Evolutionary conservation across 257 asterid genomes (phyloP).

Genomic region (Gynochthodes officinalis): DNA sequence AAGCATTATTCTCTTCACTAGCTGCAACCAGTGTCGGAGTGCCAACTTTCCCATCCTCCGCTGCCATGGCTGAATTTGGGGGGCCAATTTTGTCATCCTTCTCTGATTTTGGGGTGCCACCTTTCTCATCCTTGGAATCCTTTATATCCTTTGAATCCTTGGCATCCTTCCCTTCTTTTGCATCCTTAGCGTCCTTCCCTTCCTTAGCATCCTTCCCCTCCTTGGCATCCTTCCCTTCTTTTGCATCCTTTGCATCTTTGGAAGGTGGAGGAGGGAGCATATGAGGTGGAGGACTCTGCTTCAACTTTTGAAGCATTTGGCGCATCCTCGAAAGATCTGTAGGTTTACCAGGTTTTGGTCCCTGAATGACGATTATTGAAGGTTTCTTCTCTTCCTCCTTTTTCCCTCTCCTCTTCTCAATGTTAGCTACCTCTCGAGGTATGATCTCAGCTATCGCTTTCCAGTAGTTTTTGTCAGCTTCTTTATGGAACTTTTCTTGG

Average conservation of each 20-base stretch:
- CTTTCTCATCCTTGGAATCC: constrained; percentile 12
- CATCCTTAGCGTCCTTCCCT: constrained; percentile 31
- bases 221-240: constrained; percentile 27
- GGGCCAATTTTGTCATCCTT: constrained; percentile 18
- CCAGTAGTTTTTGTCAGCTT: constrained; percentile 82
- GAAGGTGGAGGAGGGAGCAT: constrained; percentile 70
- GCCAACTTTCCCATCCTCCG: constrained; percentile 18
- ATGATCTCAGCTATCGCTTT: constrained; percentile 81
- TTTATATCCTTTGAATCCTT: constrained; percentile 16
- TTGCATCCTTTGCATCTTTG: constrained; percentile 34
- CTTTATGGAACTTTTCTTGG: constrained; percentile 93
- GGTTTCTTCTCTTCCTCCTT: constrained; percentile 73
- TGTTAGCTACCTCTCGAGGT: constrained; percentile 79
- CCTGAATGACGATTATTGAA: constrained; percentile 66
- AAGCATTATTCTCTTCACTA: constrained; percentile 12
- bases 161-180: constrained; percentile 29
- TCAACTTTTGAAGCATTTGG: constrained; percentile 70
- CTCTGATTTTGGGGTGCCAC: constrained; percentile 25
- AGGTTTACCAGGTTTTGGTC: constrained; percentile 96
- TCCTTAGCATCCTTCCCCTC: constrained; percentile 35
- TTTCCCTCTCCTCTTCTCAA: constrained; percentile 79
- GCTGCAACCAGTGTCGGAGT: constrained; percentile 11
- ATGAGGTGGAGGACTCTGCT: constrained; percentile 83
- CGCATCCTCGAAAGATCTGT: constrained; percentile 90
- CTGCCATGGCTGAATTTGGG: constrained; percentile 9